A percentile compares a stretch with the other conserved stretches of the same genome.
Conservation (phyloP, 2,329 filamentous ascomycete genomes). For the Xylariales sp. region DNA sequence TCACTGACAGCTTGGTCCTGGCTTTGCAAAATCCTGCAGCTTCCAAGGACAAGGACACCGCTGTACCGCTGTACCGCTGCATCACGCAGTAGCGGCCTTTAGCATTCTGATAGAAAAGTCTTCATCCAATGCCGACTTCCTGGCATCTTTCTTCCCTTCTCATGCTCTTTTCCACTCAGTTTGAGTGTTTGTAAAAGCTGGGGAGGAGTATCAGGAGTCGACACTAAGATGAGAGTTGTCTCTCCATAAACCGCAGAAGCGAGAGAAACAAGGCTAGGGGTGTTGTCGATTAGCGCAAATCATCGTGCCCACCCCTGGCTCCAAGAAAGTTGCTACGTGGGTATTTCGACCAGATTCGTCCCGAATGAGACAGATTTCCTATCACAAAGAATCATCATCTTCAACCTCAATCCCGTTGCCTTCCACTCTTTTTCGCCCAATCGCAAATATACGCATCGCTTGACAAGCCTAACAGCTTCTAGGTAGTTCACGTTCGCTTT, state of each 20-base stretch:
- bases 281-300: slow-evolving; percentile 4
- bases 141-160: neutral
- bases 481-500: neutral
- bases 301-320: slow-evolving; percentile 2
- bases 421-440: neutral
- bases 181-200: neutral
- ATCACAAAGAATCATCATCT: slow-evolving; percentile 3
- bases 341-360: slow-evolving; percentile 1
- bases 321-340: slow-evolving; percentile 6
- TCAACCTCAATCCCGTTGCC: neutral
- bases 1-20: slow-evolving; percentile 3
- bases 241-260: neutral
- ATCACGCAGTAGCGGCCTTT: slow-evolving; percentile 4
- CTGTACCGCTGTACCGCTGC: too few relatives aligned
- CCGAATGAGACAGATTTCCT: neutral
- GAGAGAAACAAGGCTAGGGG: slow-evolving; percentile 1
- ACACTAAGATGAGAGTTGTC: neutral
- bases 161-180: neutral
- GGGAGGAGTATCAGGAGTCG: neutral
- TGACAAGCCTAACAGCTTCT: neutral
- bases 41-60: slow-evolving; percentile 9
- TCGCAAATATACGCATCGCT: neutral
- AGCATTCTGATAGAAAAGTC: neutral
- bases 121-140: neutral
- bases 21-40: slow-evolving; percentile 2